Base-by-base conservation (phyloP, 2,329 filamentous ascomycete genomes). In the Hymenoscyphus infarciens region DNA sequence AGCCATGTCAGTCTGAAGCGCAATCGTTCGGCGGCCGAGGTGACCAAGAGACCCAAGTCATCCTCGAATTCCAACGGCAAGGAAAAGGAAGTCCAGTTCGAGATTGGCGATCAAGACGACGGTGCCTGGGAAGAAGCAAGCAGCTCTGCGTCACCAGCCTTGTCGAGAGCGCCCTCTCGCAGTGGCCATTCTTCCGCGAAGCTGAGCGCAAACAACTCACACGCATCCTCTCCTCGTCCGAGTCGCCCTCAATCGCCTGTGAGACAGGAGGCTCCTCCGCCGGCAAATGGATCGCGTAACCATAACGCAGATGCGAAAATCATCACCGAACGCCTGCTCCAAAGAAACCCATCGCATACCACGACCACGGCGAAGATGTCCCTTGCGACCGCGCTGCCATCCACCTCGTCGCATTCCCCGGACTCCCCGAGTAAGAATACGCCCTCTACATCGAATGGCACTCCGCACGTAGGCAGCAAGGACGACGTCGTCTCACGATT, bases 61-160 rank as follows among this genome's bases (percentile, higher is more conserved):
- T 74, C n/a, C n/a, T n/a, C 79, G 52, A 31, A 56, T 19, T 31
- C 79, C 77, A 54, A 22, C 13, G 53, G 11, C 6, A 52, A 42
- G 29, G 59, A 61, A 13, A 52, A 59, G 57, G 57, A 49, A 67
- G 86, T 88, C 35, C 85, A 87, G 70, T 88, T 88, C 69, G 84
- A 87, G 69, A 78, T 88, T 60, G 86, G 85, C 59, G 81, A 78
- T 69, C 77, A 68, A 60, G 75, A 77, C 45, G 81, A 84, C 59
- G 84, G 86, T 78, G 85, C 85, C 76, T 88, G 86, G 86, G 83
- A 88, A 52, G 86, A 89, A 74, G 85, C 85, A 63, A 87, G 84
- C 74, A 81, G 80, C 56, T 86, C 83, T 62, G 85, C 85, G 59
- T 87, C 84, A 11, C 85, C 85, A 4, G 82, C 85, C 65, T 75